Base-by-base conservation (phyloP, 139 green algal genomes). In the Chlorella sorokiniana region DNA sequence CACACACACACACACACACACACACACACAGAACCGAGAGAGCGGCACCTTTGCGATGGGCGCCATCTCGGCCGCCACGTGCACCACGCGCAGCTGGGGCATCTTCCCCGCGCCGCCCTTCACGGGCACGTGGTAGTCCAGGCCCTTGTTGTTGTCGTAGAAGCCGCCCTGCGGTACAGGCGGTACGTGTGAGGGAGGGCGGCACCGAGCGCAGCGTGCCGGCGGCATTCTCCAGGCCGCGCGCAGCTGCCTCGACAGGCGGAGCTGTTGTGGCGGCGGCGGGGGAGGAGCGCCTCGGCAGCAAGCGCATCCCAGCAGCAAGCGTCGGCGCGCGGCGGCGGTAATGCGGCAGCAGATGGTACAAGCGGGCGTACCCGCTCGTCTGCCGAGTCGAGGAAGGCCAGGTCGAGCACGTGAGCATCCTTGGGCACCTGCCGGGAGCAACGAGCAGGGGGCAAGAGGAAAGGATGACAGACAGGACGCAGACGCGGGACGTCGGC, bases 11-110 rank as follows among this genome's bases (percentile, higher is more conserved):
- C n/a, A n/a, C n/a, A n/a, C n/a, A n/a, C n/a, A n/a, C n/a, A n/a
- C 35, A 45, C 10, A 18, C 5, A 59, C 11, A 64, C 42, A n/a
- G 31, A 74, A 42, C 10, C 44, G 48, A 59, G 16, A 59, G 48
- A 59, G 16, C 11, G 48, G 48, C 51, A 94, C 95, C 93, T 99
- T 99, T 38, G 95, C 95, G 79, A 99, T 97, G 42, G 97, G 97
- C 51, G 97, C 97, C 97, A 99, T 99, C 89, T 99, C 96, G 3
- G 98, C 93, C 5, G 96, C 91, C 6, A 99, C 86, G 86, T 99
- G 97, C 18, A 95, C 89, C 5, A 99, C 83, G 77, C 90, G 89
- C 76, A 99, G 90, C 27, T 85, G 83, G 82, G 89, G 86, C 81
- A 89, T 54, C 25, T 76, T 48, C 16, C 77, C 86, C 20, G n/a